phyloP scores from a whole-genome alignment of 2,329 filamentous ascomycete species.

The Saccharata proteae region DNA sequence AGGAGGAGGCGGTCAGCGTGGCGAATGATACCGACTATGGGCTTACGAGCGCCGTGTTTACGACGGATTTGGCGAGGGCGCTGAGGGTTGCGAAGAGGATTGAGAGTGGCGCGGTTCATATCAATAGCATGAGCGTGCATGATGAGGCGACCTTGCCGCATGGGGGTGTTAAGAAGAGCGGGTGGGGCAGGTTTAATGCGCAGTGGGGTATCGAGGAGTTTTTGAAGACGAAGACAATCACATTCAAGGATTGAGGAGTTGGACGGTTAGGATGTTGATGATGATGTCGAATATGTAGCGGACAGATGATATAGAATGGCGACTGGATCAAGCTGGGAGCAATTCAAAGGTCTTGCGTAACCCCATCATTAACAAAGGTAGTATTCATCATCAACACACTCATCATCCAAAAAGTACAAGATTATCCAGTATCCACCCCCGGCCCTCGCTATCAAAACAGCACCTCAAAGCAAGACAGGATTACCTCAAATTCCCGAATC shows the following conservation, averaged over 20 bases:
- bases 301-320: no score
- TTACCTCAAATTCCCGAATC: not conserved
- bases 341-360: no score
- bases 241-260: conserved; percentile 27
- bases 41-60: conserved; percentile 60
- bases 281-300: no score
- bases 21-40: conserved; percentile 80
- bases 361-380: no score
- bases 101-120: conserved; percentile 48
- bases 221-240: conserved; percentile 30
- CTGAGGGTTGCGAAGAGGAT: conserved; percentile 32
- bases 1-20: conserved; percentile 59
- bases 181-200: conserved; percentile 36
- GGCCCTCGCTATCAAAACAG: no score
- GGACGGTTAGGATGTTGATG: no score
- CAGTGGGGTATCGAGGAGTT: conserved; percentile 36
- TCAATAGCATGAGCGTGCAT: conserved; percentile 40
- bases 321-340: no score
- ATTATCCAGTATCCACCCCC: no score
- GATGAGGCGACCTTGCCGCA: conserved; percentile 37
- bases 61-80: conserved; percentile 45
- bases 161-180: conserved; percentile 37
- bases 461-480: no score
- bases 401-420: no score
- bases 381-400: no score